A percentile compares a stretch with the other conserved stretches of the same genome.
Evolutionary conservation across 805 yeast genomes (phyloP).

Genomic region (Suhomyces prunicola): DNA sequence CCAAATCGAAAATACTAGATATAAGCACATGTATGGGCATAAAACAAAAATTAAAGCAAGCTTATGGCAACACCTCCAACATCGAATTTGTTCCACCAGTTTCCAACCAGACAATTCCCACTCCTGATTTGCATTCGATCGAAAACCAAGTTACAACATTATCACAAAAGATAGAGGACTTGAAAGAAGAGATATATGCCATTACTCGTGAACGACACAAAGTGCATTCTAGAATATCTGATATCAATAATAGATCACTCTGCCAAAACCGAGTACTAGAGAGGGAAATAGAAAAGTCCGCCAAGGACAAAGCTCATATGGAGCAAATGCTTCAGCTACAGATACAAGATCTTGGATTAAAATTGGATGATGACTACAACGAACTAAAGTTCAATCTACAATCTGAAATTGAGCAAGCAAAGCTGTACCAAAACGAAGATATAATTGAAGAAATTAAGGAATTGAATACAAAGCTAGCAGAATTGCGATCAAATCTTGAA

Average conservation of each 20-base stretch:
- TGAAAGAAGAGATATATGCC: constrained; percentile 11
- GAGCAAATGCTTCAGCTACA: constrained; percentile 28
- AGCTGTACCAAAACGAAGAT: constrained; percentile 20
- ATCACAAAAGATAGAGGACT: constrained; percentile 9
- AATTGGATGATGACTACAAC: constrained; percentile 24
- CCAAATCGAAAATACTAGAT: constrained; percentile 1
- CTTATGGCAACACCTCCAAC: not conserved
- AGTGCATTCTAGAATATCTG: constrained; percentile 3
- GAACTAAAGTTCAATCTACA: constrained; percentile 33
- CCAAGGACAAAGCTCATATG: constrained; percentile 23
- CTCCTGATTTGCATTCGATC: not conserved
- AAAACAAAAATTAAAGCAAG: constrained; percentile 4
- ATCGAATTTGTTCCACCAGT: not conserved
- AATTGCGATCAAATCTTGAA: constrained; percentile 3
- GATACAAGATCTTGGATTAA: constrained; percentile 28
- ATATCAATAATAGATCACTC: constrained; percentile 2
- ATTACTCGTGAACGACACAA: constrained; percentile 9
- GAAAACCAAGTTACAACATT: constrained; percentile 7
- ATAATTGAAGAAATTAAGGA: constrained; percentile 14
- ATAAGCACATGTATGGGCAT: constrained; percentile 6
- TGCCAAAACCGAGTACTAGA: constrained; percentile 5
- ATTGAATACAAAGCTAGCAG: constrained; percentile 11
- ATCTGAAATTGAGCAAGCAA: constrained; percentile 29
- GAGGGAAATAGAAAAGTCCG: constrained; percentile 5
- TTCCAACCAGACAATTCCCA: not conserved